Base-by-base conservation (phyloP, 768 basidiomycete species). In the Mycena vulgaris region DNA sequence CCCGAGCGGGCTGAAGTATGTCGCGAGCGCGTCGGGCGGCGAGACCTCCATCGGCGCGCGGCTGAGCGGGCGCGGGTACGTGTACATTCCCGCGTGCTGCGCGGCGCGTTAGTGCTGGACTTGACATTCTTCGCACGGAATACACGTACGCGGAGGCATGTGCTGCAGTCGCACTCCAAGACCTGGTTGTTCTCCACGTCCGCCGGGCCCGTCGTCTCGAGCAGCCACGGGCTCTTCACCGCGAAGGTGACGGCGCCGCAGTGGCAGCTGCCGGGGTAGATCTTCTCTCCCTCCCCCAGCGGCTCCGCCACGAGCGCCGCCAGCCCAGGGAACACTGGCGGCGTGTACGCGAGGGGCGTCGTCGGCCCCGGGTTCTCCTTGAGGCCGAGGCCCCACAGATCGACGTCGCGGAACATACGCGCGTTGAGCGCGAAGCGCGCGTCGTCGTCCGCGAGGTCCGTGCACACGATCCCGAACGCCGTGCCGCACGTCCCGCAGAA, bases 241-340 rank as follows among this genome's bases (percentile, higher is more conserved):
- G 63, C 67, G 53, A 72, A 74, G 25, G 67, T 63, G 17, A 74
- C 60, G 13, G 70, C 62, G 27, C 73, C 73, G 61, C 70, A 74
- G 56, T 74, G 73, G 65, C 73, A 74, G 70, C 67, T 69, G 14
- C 73, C 73, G 23, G 63, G 25, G 35, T 73, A 73, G 28, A 73
- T 67, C 56, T 73, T 73, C 57, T 73, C 72, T 3, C 72, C 72
- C 47, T 30, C 59, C 31, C 30, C 47, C 30, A 72, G 47, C n/a
- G 60, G 60, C 61, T 66, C 47, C 25, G 60, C 64, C 10, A 9
- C 5, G 7, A 73, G 60, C 31, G 25, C 60, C 30, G 35, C 58
- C 19, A 69, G 52, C 16, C 64, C 59, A 10, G 68, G 72, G 39
- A 65, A 73, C 42, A 64, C 68, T 0, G 68, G 65, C 30, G 65